A percentile compares a stretch with the other conserved stretches of the same genome.
These are phyloP conservation scores for Simplicillium aogashimaense DNA, from an alignment of 2,329 filamentous ascomycete species.

Conservation along the genomic window DNA sequence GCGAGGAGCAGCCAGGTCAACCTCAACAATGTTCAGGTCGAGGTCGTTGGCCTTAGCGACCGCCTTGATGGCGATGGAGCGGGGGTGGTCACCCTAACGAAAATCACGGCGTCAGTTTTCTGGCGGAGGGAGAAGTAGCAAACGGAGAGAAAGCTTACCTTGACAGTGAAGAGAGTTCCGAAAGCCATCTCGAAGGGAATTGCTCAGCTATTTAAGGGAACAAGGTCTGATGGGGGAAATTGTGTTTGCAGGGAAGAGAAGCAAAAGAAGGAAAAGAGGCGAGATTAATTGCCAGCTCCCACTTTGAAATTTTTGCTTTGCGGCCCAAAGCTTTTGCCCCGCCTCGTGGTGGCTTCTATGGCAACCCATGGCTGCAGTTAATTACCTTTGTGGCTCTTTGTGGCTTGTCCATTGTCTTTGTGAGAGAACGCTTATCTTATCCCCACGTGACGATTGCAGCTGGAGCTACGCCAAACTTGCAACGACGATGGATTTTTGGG, in stretches of 20 bases:
- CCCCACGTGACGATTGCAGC: constrained; percentile 14
- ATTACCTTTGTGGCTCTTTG: constrained; percentile 5
- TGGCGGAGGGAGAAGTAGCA: constrained; percentile 8
- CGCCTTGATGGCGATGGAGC: constrained; percentile 78
- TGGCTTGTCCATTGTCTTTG: neutral
- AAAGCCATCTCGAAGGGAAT: constrained; percentile 68
- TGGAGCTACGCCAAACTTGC: neutral
- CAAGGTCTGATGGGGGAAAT: constrained; percentile 14
- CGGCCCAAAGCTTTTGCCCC: constrained; percentile 20
- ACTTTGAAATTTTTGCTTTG: constrained; percentile 21
- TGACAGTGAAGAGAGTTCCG: constrained; percentile 89
- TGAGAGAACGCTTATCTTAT: constrained; percentile 7
- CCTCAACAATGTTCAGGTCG: constrained; percentile 76
- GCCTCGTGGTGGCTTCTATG: constrained; percentile 15
- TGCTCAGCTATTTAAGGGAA: constrained; percentile 14
- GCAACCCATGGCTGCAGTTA: constrained; percentile 14
- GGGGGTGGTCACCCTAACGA: constrained; percentile 66
- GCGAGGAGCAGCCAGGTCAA: constrained; percentile 49
- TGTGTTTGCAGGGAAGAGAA: constrained; percentile 15
- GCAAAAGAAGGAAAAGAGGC: constrained; percentile 8
- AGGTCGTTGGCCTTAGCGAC: constrained; percentile 97
- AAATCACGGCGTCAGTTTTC: constrained; percentile 22
- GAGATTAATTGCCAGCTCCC: neutral
- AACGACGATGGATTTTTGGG: constrained; percentile 4
- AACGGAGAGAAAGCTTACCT: constrained; percentile 45